Evolutionary conservation across 192 early-diverging fungal genomes (phyloP), one percentile per base, ranked within the genome.

Genomic region (Entomortierella parvispora): DNA sequence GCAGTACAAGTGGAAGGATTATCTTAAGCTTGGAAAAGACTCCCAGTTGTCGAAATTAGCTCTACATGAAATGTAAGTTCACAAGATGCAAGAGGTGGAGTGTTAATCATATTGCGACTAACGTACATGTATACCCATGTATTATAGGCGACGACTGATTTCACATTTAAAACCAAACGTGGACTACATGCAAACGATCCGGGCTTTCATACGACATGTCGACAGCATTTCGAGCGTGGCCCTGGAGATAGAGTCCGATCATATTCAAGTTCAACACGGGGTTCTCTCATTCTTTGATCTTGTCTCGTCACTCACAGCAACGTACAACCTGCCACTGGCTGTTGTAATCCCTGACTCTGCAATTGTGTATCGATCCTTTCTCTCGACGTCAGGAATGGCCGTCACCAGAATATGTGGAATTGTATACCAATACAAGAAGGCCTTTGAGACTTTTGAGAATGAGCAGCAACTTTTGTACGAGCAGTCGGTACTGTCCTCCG

Each of bases 211-310:
- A 12, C 18, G 62, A 18, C 79, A 87, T 74, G 79, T 87, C 25
- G 80, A 83, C 51, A 71, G 43, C 23, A 58, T 82, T 3, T 58
- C 71, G 1, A 45, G 77, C 15, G 45, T 70, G 15, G 80, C 71
- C 2, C 57, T 84, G 18, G 71, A 80, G 46, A 59, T 81, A 34
- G 84, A 83, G 46, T n/a, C 71, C 2, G 79, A 85, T 43, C 59
- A 85, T 66, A 34, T 81, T 5, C 44, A 71, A 43, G 49, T 85
- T 6, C 83, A 85, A 43, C 83, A 87, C 46, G 83, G 76, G 2
- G 66, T 78, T 1, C 71, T 87, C n/a, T 83, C 82, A 8, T 84
- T 82, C 34, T 82, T 80, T 61, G 86, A 87, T 51, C 44, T 79
- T 14, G 59, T 81, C 42, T 63, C 69, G 9, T 48, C 22, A 18